phyloP scores from a whole-genome alignment of 106 monocot genomes.

The Hemerocallis citrina region DNA sequence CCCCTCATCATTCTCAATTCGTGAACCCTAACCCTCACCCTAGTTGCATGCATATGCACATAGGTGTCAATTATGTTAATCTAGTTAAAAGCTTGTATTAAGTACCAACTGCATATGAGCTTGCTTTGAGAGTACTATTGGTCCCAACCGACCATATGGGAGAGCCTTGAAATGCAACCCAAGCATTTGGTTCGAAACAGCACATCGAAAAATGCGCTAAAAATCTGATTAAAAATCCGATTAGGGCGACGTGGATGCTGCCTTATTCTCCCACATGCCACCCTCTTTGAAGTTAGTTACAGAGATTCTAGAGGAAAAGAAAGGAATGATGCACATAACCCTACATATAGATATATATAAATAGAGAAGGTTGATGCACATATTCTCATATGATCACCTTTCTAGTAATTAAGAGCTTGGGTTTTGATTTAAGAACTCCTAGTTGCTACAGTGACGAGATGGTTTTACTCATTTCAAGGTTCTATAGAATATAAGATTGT shows the following conservation, averaged over 20 bases:
- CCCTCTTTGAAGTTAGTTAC: neutral
- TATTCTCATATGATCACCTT: neutral
- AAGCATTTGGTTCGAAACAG: neutral
- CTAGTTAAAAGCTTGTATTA: too few relatives aligned
- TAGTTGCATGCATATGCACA: too few relatives aligned
- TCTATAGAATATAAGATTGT: neutral
- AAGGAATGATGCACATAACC: neutral
- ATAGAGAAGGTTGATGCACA: neutral
- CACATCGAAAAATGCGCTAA: neutral
- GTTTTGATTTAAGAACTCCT: constrained; percentile 2
- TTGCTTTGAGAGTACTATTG: neutral
- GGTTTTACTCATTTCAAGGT: constrained; percentile 3
- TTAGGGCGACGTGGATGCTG: neutral
- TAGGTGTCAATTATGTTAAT: too few relatives aligned
- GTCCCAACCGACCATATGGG: neutral
- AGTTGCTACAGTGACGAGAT: constrained; percentile 5
- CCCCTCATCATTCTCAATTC: neutral
- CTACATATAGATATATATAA: constrained; percentile 1
- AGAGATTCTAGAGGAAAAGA: neutral
- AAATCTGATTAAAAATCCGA: neutral
- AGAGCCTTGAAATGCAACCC: neutral
- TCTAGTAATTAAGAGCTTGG: too few relatives aligned
- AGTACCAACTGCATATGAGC: neutral
- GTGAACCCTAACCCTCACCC: too few relatives aligned
- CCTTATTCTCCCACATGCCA: neutral